Percentiles rank a stretch among this genome's conserved stretches.
These are phyloP conservation scores for Sporothrix brunneoviolacea DNA, from an alignment of 2,329 filamentous ascomycete species.

Conservation along the genomic window DNA sequence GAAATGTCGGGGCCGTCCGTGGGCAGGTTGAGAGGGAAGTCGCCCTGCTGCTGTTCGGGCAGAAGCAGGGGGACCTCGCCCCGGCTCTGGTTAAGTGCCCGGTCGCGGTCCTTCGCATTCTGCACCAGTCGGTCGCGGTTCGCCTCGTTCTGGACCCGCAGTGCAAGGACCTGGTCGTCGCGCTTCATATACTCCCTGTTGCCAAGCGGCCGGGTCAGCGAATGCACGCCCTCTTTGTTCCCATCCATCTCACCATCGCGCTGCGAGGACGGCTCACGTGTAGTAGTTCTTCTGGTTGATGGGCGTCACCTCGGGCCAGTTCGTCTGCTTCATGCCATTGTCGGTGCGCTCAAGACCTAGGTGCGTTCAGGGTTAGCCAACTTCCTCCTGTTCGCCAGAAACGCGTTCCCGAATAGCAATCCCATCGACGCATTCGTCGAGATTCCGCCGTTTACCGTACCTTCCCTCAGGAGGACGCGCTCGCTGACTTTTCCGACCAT, in stretches of 20 bases:
- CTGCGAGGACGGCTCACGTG: slow-evolving; percentile 56
- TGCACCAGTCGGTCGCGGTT: slow-evolving; percentile 77
- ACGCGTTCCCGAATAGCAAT: too few relatives aligned
- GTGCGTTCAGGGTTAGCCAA: background rate
- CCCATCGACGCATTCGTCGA: too few relatives aligned
- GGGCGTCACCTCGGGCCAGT: slow-evolving; percentile 83
- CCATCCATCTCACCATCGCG: too few relatives aligned
- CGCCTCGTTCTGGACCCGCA: slow-evolving; percentile 82
- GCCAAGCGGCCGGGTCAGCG: background rate
- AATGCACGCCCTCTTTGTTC: background rate
- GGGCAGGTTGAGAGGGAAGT: slow-evolving; percentile 40
- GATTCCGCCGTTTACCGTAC: too few relatives aligned
- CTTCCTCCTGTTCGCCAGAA: too few relatives aligned
- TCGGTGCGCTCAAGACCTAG: slow-evolving; percentile 90
- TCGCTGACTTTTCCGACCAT: slow-evolving; percentile 63
- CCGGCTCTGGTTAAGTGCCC: slow-evolving; percentile 65
- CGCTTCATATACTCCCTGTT: slow-evolving; percentile 91
- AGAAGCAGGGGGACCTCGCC: slow-evolving; percentile 60
- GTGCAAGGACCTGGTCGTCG: slow-evolving; percentile 89
- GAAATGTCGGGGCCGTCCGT: slow-evolving; percentile 65
- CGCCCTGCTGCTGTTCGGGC: slow-evolving; percentile 52
- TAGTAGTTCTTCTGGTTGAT: slow-evolving; percentile 99
- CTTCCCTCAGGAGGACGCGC: slow-evolving; percentile 56
- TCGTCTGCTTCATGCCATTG: slow-evolving; percentile 94
- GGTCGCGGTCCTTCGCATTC: slow-evolving; percentile 79